Conservation (phyloP, 2,329 filamentous ascomycete species). For the Mariannaea sp. region DNA sequence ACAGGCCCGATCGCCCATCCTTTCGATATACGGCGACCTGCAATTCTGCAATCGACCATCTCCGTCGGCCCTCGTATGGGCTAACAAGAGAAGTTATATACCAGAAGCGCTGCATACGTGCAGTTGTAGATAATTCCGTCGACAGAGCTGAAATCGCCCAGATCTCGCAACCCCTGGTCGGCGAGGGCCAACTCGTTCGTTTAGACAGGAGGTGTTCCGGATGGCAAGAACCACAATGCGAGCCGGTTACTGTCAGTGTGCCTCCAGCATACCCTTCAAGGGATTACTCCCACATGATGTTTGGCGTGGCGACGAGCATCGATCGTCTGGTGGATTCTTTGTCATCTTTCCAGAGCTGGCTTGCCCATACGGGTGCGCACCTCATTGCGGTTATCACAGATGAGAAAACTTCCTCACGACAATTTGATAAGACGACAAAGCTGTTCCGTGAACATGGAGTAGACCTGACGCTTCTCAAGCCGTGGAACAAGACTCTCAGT, state of each 20-base stretch:
- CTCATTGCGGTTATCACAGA: conserved; percentile 59
- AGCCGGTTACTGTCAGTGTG: conserved; percentile 54
- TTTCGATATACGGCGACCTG: conserved; percentile 33
- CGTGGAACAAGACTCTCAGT: conserved; percentile 42
- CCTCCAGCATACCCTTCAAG: conserved; percentile 48
- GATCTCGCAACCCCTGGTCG: conserved; percentile 46
- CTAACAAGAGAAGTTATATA: conserved; percentile 51
- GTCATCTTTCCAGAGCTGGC: conserved; percentile 60
- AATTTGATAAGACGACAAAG: conserved; percentile 38
- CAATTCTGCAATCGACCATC: conserved; percentile 37
- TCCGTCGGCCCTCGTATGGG: conserved; percentile 38
- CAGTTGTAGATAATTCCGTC: conserved; percentile 40
- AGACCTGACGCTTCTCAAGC: conserved; percentile 42
- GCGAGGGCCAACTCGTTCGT: conserved; percentile 39
- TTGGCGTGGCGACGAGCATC: conserved; percentile 61
- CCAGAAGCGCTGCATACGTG: conserved; percentile 51
- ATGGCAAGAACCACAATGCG: conserved; percentile 38
- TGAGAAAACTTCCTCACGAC: conserved; percentile 46
- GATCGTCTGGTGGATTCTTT: conserved; percentile 56
- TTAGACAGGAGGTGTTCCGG: conserved; percentile 36
- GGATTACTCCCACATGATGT: conserved; percentile 57
- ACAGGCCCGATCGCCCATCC: conserved; percentile 29
- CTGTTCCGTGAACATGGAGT: conserved; percentile 41
- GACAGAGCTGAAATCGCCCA: conserved; percentile 47
- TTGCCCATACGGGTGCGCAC: conserved; percentile 54